These are phyloP conservation scores for Rutidosis leptorrhynchoides DNA, from an alignment of 129 eudicot species.

Conservation along the genomic window DNA sequence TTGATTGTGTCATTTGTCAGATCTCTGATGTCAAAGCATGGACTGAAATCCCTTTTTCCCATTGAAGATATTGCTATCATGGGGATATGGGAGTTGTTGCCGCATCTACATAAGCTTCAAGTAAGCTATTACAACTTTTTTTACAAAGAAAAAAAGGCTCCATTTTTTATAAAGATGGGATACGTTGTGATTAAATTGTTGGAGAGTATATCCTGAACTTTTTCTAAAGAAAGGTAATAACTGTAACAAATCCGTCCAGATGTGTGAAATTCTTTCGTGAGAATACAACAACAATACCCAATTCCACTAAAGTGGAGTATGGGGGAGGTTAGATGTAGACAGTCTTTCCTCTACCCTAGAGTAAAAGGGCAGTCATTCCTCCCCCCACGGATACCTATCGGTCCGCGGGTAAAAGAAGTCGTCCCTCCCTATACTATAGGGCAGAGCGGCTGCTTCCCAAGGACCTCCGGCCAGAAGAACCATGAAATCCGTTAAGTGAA, in stretches of 20 bases:
- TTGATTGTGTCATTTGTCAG: slow-evolving; percentile 31
- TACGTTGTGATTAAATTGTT: background rate
- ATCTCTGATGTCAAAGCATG: slow-evolving; percentile 68
- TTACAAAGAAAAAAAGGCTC: background rate
- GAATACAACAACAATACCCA: too few species aligned
- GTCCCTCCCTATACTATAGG: too few species aligned
- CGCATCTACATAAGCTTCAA: slow-evolving; percentile 62
- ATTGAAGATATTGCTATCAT: slow-evolving; percentile 94
- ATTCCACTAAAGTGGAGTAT: too few species aligned
- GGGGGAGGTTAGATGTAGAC: too few species aligned
- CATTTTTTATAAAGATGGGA: background rate
- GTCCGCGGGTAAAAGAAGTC: too few species aligned
- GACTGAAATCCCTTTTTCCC: slow-evolving; percentile 69
- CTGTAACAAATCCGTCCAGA: background rate
- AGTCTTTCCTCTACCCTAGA: too few species aligned
- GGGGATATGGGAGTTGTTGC: slow-evolving; percentile 95
- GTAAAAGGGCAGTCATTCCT: too few species aligned
- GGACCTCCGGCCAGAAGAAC: too few species aligned
- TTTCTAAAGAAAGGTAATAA: slow-evolving; percentile 3
- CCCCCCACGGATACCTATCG: too few species aligned
- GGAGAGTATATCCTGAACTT: background rate
- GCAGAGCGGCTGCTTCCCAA: too few species aligned
- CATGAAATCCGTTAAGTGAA: too few species aligned
- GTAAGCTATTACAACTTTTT: slow-evolving; percentile 32
- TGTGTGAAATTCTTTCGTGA: background rate